Evolutionary conservation across 345 rosid genomes (phyloP), one percentile per base, ranked within the genome.

Genomic region (Diplotaxis tenuifolia): DNA sequence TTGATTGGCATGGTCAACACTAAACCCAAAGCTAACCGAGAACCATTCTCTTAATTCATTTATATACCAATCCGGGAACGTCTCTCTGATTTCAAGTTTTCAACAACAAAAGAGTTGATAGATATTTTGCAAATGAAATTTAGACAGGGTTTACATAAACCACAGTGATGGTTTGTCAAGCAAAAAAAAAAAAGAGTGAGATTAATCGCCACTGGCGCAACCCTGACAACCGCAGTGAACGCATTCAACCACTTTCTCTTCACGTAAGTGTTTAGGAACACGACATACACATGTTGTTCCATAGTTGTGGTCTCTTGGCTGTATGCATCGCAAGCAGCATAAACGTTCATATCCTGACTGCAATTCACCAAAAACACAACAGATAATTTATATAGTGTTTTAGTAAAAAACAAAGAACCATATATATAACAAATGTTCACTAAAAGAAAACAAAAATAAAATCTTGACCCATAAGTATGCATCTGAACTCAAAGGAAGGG

Each of bases 211-310:
- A 73, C 96, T 88, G 0, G 96, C 93, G 56, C 96, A 89, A 28
- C 96, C 93, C 70, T 75, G 75, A 45, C 93, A 90, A 7, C 96
- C 96, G 29, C 96, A 90, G 72, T 87, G 96, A 52, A 87, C 90
- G 18, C 93, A 87, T 78, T 87, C 96, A 12, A 90, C 84, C 18
- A 80, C 90, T 80, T 88, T 81, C 86, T 93, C 96, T 84, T 88
- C 93, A 76, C 92, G 81, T 67, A 88, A 71, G 80, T 90, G 74
- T 76, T 84, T 87, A 7, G 93, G 93, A 32, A 93, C 93, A 60
- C 93, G 81, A 23, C 96, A 87, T 21, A 90, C 88, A 15, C 96
- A 93, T 0, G 96, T 87, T 9, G 96, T 86, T 62, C 85, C 87
- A 5, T 86, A 93, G 85, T 88, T 90, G 84, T 88, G 96, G 79